phyloP scores from a whole-genome alignment of 805 yeast species.

The Helenozyma baotianmanensis region DNA sequence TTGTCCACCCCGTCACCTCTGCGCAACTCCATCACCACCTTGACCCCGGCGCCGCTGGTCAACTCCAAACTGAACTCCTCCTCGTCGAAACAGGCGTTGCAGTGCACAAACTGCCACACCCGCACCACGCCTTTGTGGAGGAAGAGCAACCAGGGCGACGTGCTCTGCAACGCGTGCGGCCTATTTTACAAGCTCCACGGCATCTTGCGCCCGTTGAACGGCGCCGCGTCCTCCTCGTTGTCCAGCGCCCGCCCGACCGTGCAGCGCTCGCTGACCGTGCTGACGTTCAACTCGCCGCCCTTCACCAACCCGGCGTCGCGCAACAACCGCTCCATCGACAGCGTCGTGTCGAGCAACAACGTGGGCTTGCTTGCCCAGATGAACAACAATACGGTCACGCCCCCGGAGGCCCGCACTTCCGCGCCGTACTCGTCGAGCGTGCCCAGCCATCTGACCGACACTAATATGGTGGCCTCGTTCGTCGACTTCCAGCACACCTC shows the following conservation, averaged over 20 bases:
- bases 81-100: constrained; percentile 14
- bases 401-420: neutral
- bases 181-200: constrained; percentile 43
- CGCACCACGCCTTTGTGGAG: constrained; percentile 44
- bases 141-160: constrained; percentile 37
- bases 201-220: constrained; percentile 37
- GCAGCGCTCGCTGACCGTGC: too few relatives aligned
- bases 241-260: too few relatives aligned
- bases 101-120: constrained; percentile 41
- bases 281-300: too few relatives aligned
- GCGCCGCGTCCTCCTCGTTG: constrained; percentile 3
- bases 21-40: neutral
- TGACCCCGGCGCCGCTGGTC: constrained; percentile 7
- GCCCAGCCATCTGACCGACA: neutral
- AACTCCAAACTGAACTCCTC: constrained; percentile 8
- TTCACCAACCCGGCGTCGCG: too few relatives aligned
- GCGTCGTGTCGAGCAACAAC: constrained; percentile 8
- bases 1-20: constrained; percentile 2
- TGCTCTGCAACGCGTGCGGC: constrained; percentile 44
- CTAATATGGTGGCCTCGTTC: constrained; percentile 1
- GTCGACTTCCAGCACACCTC: constrained; percentile 5
- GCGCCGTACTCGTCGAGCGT: constrained; percentile 1
- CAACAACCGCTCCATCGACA: constrained; percentile 8
- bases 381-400: too few relatives aligned
- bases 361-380: constrained; percentile 9